A percentile compares a stretch with the other conserved stretches of the same genome.
Conservation (phyloP, 202 grass and related monocot genomes). For the Elaeis oleifera region DNA sequence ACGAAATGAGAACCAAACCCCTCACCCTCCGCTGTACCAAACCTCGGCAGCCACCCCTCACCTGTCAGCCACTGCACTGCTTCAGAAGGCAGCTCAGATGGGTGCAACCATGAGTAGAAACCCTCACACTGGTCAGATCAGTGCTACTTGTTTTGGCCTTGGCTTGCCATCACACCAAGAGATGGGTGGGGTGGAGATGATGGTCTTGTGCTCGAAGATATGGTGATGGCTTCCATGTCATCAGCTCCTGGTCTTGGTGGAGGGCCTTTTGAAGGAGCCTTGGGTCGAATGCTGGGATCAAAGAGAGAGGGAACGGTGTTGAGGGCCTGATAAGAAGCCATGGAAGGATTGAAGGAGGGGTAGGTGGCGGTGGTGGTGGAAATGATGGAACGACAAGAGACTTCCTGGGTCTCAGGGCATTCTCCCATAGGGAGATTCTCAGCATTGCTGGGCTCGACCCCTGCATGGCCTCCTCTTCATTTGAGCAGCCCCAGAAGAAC, state of each 20-base stretch:
- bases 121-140: background rate
- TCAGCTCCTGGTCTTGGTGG: no score
- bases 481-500: background rate
- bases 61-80: conserved; percentile 9
- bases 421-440: background rate
- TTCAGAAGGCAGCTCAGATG: conserved; percentile 9
- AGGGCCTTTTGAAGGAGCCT: no score
- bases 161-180: background rate
- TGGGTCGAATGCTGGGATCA: background rate
- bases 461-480: background rate
- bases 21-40: no score
- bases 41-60: background rate
- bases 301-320: background rate
- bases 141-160: background rate
- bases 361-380: background rate
- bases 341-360: background rate
- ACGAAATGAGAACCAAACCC: background rate
- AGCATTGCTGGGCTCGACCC: background rate
- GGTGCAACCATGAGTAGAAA: conserved; percentile 2
- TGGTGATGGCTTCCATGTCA: background rate
- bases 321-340: background rate
- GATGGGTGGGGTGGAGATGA: background rate
- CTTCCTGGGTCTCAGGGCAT: background rate
- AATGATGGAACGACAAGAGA: background rate
- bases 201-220: background rate